Conservation (phyloP, 2,329 filamentous ascomycete species). For the Aureobasidium musti region DNA sequence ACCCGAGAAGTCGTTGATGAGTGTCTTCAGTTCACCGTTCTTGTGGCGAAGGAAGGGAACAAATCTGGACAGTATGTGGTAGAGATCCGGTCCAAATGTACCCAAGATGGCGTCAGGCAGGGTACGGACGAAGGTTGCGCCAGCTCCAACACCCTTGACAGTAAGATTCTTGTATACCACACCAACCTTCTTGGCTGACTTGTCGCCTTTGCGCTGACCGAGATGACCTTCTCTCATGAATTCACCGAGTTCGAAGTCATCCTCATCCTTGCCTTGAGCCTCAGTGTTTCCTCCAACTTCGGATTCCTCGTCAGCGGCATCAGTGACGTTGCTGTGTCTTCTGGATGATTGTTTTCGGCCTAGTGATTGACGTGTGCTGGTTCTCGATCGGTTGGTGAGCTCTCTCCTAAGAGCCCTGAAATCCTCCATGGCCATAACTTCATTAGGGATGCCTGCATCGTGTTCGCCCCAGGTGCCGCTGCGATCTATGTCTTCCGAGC, state of each 20-base stretch:
- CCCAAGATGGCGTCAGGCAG: conserved; percentile 72
- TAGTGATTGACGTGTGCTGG: conserved; percentile 11
- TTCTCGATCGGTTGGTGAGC: conserved; percentile 54
- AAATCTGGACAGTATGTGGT: conserved; percentile 60
- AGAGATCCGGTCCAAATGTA: conserved; percentile 79
- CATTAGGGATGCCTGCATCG: conserved; percentile 57
- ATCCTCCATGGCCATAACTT: conserved; percentile 59
- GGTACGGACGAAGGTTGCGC: conserved; percentile 68
- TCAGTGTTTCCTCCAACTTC: conserved; percentile 43
- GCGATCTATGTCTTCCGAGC: conserved; percentile 32
- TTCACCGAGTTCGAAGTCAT: conserved; percentile 66
- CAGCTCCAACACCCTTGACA: conserved; percentile 69
- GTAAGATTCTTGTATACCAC: conserved; percentile 75
- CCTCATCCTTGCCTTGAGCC: conserved; percentile 52
- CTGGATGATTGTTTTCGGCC: conserved; percentile 40
- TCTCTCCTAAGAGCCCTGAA: conserved; percentile 60
- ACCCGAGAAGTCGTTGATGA: conserved; percentile 69
- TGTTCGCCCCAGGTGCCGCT: conserved; percentile 64
- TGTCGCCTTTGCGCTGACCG: conserved; percentile 68
- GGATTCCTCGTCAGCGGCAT: conserved; percentile 30
- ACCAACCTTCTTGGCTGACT: conserved; percentile 73
- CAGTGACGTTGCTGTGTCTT: conserved; percentile 37
- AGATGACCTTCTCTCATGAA: conserved; percentile 76
- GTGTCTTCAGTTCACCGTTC: conserved; percentile 53
- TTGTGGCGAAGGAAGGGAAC: conserved; percentile 55